phyloP scores from a whole-genome alignment of 495 filamentous ascomycete genomes.

The Penicillium lividum region DNA sequence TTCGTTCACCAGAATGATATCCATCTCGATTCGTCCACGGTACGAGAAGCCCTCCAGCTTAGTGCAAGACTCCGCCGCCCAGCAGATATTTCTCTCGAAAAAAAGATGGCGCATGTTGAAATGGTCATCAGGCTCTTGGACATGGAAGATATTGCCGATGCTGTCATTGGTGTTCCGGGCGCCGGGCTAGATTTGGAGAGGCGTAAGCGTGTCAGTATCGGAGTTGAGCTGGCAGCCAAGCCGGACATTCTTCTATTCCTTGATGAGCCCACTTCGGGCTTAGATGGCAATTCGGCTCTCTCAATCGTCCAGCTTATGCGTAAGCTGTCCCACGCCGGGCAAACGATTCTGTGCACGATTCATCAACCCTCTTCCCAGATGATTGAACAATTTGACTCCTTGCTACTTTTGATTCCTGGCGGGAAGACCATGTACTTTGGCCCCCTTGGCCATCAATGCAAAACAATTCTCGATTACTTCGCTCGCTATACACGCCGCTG shows the following conservation, averaged over 20 bases:
- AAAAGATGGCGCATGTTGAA: constrained; percentile 52
- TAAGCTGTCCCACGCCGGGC: constrained; percentile 58
- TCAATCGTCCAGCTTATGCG: constrained; percentile 66
- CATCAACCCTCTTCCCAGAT: constrained; percentile 53
- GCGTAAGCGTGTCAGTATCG: constrained; percentile 45
- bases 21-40: constrained; percentile 78
- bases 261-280: constrained; percentile 65
- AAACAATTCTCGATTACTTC: constrained; percentile 51
- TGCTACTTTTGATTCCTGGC: constrained; percentile 51
- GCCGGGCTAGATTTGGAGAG: constrained; percentile 66
- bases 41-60: constrained; percentile 79
- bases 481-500: constrained; percentile 22
- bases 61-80: constrained; percentile 84
- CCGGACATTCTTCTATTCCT: constrained; percentile 62
- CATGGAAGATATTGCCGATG: constrained; percentile 46
- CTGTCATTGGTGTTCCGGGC: constrained; percentile 44
- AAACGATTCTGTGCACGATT: constrained; percentile 65
- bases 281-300: constrained; percentile 68
- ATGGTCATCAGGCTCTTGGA: constrained; percentile 51
- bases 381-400: constrained; percentile 57
- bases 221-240: constrained; percentile 73
- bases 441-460: constrained; percentile 48
- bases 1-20: constrained; percentile 95
- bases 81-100: constrained; percentile 32
- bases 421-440: constrained; percentile 59